Evolutionary conservation across 225 moss, liverwort and hornwort genomes (phyloP).

Genomic region (Pseudisothecium myosuroides): DNA sequence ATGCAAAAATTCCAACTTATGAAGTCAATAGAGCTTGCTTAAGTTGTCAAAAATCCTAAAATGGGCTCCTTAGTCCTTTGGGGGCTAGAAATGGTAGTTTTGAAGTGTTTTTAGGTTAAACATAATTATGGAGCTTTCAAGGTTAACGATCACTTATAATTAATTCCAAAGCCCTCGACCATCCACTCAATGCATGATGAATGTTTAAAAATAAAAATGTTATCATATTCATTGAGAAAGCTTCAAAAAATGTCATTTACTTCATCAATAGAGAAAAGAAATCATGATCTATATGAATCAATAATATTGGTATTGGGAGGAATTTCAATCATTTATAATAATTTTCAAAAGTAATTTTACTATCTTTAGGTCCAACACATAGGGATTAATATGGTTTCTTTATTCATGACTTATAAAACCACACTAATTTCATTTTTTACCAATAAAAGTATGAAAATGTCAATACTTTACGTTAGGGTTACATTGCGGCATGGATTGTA

Average conservation of each 20-base stretch:
- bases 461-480: accelerated
- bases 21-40: not conserved
- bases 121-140: accelerated
- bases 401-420: not conserved
- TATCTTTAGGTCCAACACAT: accelerated
- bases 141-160: not conserved
- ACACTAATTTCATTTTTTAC: not conserved
- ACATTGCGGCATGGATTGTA: not conserved
- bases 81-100: not conserved
- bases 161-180: not conserved
- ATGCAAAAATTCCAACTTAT: not conserved
- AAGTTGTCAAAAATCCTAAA: not conserved
- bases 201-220: not conserved
- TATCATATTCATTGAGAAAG: not conserved
- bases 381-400: accelerated
- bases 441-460: not conserved
- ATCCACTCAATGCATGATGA: not conserved
- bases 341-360: not conserved
- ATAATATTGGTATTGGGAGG: not conserved
- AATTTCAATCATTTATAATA: not conserved
- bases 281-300: not conserved
- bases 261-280: not conserved
- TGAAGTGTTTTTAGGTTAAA: not conserved
- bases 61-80: accelerated
- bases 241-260: not conserved